These are phyloP conservation scores for Lipomyces mesembrius DNA, from an alignment of 805 yeast species.

Conservation along the genomic window DNA sequence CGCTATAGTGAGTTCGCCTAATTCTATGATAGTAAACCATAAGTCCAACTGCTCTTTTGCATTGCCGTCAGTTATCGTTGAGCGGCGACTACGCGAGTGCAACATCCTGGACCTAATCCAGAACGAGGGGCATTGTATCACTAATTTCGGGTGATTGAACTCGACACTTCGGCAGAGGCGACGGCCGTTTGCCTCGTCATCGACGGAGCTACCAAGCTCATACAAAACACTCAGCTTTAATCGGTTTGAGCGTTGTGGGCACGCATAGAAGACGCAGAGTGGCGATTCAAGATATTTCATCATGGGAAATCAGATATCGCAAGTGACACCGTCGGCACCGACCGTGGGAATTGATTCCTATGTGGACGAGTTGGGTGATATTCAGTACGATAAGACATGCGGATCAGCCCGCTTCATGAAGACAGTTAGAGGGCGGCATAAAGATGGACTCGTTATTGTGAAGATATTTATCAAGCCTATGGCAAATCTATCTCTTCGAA, in stretches of 20 bases:
- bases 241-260: background rate
- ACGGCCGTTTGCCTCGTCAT: background rate
- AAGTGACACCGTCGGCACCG: constrained; percentile 87
- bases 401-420: constrained; percentile 85
- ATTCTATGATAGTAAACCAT: background rate
- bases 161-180: background rate
- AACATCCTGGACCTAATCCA: background rate
- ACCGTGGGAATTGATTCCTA: constrained; percentile 91
- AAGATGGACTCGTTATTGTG: constrained; percentile 72
- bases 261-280: background rate
- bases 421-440: constrained; percentile 78
- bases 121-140: background rate
- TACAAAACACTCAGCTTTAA: background rate
- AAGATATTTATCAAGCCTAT: constrained; percentile 81
- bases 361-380: constrained; percentile 73
- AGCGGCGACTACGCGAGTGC: background rate
- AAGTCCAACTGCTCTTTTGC: background rate
- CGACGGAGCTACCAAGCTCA: background rate
- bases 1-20: background rate
- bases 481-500: constrained; percentile 36
- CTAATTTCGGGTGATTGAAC: background rate
- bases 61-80: background rate
- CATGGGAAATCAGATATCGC: constrained; percentile 89
- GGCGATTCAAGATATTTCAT: background rate
- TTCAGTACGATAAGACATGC: constrained; percentile 74